Percentiles rank a stretch among this genome's conserved stretches.
Conservation (phyloP, 331 rosid genomes). For the Acacia concinna region DNA sequence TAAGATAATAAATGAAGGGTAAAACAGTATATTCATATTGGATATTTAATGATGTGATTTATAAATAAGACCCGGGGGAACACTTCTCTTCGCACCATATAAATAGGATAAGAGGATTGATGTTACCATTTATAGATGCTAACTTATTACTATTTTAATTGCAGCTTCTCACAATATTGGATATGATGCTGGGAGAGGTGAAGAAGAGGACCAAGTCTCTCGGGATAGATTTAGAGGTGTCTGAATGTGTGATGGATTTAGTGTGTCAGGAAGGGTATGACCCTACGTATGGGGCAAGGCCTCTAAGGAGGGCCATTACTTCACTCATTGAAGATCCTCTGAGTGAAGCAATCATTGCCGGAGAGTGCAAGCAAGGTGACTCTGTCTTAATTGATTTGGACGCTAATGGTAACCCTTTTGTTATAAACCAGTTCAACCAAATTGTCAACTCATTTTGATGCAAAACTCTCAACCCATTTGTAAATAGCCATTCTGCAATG, state of each 20-base stretch:
- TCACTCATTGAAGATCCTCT: conserved; percentile 71
- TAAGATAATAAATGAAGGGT: too few species aligned
- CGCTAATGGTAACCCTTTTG: conserved; percentile 60
- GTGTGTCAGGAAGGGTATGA: conserved; percentile 69
- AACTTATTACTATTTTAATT: background rate
- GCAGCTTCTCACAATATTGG: conserved; percentile 75
- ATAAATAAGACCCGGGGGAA: too few species aligned
- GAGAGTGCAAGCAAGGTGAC: conserved; percentile 71
- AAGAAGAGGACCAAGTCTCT: conserved; percentile 56
- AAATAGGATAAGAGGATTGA: too few species aligned
- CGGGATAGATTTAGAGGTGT: conserved; percentile 63
- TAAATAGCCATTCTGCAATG: conserved; percentile 26
- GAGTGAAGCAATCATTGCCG: conserved; percentile 71
- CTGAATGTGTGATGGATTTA: conserved; percentile 67
- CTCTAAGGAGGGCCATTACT: conserved; percentile 67
- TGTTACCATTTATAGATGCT: background rate
- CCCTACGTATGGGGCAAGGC: conserved; percentile 72
- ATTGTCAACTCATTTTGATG: conserved; percentile 49
- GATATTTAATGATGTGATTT: too few species aligned
- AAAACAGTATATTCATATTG: too few species aligned
- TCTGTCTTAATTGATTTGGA: conserved; percentile 71
- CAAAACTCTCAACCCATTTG: conserved; percentile 24
- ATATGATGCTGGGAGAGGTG: conserved; percentile 65
- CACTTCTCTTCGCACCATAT: too few species aligned
- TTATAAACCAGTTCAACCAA: conserved; percentile 53